Base-by-base conservation (phyloP, 331 rosid genomes). In the Malus hybrid region DNA sequence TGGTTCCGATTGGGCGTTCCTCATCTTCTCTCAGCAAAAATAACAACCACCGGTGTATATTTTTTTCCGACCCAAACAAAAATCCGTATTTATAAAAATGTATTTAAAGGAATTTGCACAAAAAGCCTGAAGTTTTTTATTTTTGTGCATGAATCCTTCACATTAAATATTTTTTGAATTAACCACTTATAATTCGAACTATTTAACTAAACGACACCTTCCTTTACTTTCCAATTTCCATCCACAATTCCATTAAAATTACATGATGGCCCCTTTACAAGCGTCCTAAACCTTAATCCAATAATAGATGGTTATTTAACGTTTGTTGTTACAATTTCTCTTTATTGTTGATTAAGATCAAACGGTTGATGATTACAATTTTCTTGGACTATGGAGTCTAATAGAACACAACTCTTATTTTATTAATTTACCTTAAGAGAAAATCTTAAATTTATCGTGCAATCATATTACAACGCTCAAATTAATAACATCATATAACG, bases 11-110 rank as follows among this genome's bases (percentile, higher is more conserved):
- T 61, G 30, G 0, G 77, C 80, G 70, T 50, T 87, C 26, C 84
- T 87, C 91, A 91, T 89, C 81, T 71, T 70, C 71, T 29, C 14
- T 52, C 69, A 32, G 13, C 68, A 2, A 18, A 30, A 64, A 4
- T 5, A 26, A 61, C 33, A 1, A 61, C 66, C 8, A 50, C 56
- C 20, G 6, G 20, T 16, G 10, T 18, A 16, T 6, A 3, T 42
- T 10, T 10, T 11, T 42, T 42, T 11, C 48, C 50, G 15, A 42
- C 50, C 14, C 50, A 11, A 3, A 42, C 0, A 42, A 42, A 42
- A 42, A 42, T 10, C 50, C 15, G 15, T 42, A 3, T 10, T 42
- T 42, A 42, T 42, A 42, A 0, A 42, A 11, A 42, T 11, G 50
- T 42, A 42, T 42, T 42, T 42, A 42, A 42, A 0, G 14, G 15